These are phyloP conservation scores for Puccinia horiana DNA, from an alignment of 1,284 basidiomycete genomes.

Conservation along the genomic window DNA sequence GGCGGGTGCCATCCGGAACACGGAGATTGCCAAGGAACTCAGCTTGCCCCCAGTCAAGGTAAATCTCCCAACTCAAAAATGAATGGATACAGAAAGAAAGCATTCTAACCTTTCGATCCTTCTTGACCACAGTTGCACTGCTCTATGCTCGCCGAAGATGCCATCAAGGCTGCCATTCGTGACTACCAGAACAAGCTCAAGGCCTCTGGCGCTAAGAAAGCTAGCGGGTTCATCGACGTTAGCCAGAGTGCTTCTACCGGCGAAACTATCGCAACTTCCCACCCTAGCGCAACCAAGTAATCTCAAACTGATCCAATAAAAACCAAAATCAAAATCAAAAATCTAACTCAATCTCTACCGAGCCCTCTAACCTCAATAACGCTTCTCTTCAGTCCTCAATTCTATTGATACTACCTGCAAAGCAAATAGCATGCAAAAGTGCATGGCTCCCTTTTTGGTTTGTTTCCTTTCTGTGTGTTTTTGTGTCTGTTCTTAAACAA, in stretches of 20 bases:
- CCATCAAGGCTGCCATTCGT: slow-evolving; percentile 74
- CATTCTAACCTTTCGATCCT: background rate
- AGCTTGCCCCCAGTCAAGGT: slow-evolving; percentile 95
- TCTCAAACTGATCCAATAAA: no score
- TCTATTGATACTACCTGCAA: no score
- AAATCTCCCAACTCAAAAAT: slow-evolving; percentile 68
- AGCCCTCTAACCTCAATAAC: no score
- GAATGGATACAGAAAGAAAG: no score
- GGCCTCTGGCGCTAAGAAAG: background rate
- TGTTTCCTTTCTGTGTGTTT: no score
- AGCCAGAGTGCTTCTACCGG: slow-evolving; percentile 70
- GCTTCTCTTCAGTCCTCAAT: no score
- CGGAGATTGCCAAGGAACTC: slow-evolving; percentile 96
- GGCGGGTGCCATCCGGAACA: slow-evolving; percentile 96
- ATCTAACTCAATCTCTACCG: no score
- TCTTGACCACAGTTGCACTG: slow-evolving; percentile 60
- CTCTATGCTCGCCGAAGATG: slow-evolving; percentile 94
- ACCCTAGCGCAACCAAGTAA: slow-evolving; percentile 59
- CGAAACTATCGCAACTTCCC: slow-evolving; percentile 68
- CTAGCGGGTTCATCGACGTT: slow-evolving; percentile 72
- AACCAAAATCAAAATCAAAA: no score
- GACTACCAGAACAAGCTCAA: slow-evolving; percentile 68
- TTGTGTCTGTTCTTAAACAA: no score
- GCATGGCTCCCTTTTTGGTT: no score
- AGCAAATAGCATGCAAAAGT: no score